These are phyloP conservation scores for Canariomyces notabilis DNA, from an alignment of 2,329 filamentous ascomycete species.

Conservation along the genomic window DNA sequence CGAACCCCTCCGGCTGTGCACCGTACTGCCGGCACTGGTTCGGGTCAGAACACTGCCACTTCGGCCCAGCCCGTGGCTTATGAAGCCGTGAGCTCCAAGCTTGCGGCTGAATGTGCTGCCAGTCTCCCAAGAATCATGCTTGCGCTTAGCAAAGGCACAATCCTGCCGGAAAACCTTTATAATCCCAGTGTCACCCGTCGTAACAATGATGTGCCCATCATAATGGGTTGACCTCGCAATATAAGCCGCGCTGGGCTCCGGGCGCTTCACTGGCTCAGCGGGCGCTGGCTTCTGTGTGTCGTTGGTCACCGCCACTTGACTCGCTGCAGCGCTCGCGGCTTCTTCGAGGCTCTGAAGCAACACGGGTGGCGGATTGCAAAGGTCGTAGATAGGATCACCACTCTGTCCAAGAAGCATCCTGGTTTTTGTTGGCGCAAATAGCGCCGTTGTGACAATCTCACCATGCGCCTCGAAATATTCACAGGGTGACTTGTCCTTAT, in stretches of 20 bases:
- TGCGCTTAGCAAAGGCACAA: constrained; percentile 76
- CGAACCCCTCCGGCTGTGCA: constrained; percentile 50
- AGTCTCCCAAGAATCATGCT: constrained; percentile 71
- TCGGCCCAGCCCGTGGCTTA: constrained; percentile 54
- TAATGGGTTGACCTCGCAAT: constrained; percentile 68
- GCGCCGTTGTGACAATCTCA: constrained; percentile 80
- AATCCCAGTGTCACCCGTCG: constrained; percentile 77
- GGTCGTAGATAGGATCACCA: constrained; percentile 88
- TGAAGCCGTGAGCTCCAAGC: constrained; percentile 53
- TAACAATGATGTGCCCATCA: constrained; percentile 86
- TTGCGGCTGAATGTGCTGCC: constrained; percentile 70
- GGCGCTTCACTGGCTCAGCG: constrained; percentile 35
- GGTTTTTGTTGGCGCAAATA: constrained; percentile 76
- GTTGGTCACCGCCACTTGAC: constrained; percentile 37
- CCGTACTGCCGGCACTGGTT: constrained; percentile 45
- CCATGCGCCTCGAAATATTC: constrained; percentile 91
- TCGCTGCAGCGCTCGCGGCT: constrained; percentile 34
- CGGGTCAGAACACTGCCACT: constrained; percentile 53
- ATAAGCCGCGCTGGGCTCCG: constrained; percentile 71
- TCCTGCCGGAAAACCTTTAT: constrained; percentile 97
- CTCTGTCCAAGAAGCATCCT: constrained; percentile 73
- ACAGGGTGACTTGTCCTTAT: constrained; percentile 75
- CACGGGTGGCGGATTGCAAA: constrained; percentile 92
- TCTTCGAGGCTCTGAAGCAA: constrained; percentile 73
- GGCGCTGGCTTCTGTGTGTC: constrained; percentile 29